These are phyloP conservation scores for Porcisia hertigi DNA, from an alignment of 208 protist genomes.

Conservation along the genomic window DNA sequence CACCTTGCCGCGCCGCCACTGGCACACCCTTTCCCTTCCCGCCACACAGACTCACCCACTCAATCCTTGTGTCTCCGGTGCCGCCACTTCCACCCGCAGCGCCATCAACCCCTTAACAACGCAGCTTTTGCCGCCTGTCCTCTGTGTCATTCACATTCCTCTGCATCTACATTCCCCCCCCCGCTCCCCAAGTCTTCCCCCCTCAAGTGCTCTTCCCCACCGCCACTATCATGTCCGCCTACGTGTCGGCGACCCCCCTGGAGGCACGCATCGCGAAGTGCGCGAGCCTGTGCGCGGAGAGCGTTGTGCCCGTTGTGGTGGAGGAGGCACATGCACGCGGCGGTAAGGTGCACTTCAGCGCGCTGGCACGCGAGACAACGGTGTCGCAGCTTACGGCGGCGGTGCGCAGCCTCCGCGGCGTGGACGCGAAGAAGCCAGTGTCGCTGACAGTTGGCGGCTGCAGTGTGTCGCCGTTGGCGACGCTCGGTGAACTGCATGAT, in stretches of 20 bases:
- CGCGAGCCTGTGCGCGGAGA: conserved; percentile 9
- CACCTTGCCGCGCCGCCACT: too few relatives aligned
- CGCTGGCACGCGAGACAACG: conserved; percentile 30
- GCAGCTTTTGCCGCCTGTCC: too few relatives aligned
- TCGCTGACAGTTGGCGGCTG: conserved; percentile 28
- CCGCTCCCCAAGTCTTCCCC: not conserved
- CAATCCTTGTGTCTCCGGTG: too few relatives aligned
- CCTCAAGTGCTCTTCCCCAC: not conserved
- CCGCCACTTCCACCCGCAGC: too few relatives aligned
- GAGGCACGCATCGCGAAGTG: conserved; percentile 25
- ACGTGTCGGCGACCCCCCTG: conserved; percentile 20
- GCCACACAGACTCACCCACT: too few relatives aligned
- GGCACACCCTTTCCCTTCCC: too few relatives aligned
- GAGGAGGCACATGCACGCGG: conserved; percentile 17
- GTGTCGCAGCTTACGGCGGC: conserved; percentile 25
- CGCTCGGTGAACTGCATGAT: conserved; percentile 36
- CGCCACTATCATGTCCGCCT: conserved; percentile 19
- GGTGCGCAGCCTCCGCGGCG: conserved; percentile 25
- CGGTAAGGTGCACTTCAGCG: conserved; percentile 37
- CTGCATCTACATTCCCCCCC: too few relatives aligned
- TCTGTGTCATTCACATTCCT: too few relatives aligned
- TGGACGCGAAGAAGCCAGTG: conserved; percentile 25
- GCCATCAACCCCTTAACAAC: too few relatives aligned
- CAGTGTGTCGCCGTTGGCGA: conserved; percentile 24
- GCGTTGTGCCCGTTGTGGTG: conserved; percentile 22